phyloP scores from a whole-genome alignment of 2,329 filamentous ascomycete species.

The Dactylellina cionopaga region DNA sequence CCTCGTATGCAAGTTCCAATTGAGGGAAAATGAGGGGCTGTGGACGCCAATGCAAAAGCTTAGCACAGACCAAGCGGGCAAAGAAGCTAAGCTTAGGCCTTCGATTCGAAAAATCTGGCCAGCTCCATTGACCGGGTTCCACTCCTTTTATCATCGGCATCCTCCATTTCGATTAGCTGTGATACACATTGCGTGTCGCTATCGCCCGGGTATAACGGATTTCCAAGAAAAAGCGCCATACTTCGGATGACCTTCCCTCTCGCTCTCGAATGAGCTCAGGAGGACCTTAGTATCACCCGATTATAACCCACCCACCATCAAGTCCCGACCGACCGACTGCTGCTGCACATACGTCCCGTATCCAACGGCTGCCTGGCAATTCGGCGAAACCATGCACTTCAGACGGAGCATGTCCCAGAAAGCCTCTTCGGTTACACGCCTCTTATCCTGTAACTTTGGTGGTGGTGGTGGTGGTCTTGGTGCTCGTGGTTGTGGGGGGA shows the following conservation, averaged over 20 bases:
- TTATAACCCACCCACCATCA: slow-evolving; percentile 27
- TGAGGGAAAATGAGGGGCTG: not conserved
- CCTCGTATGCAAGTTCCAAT: not conserved
- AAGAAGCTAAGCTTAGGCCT: not conserved
- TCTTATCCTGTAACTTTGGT: slow-evolving; percentile 31
- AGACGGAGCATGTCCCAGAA: slow-evolving; percentile 38
- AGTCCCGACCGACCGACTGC: not conserved
- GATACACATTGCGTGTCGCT: slow-evolving; percentile 1
- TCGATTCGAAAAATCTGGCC: not conserved
- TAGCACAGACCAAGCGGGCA: not conserved
- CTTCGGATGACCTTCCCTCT: slow-evolving; percentile 27
- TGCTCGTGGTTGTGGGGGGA: slow-evolving; percentile 2
- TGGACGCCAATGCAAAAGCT: not conserved
- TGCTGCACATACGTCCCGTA: not conserved
- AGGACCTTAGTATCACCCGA: slow-evolving; percentile 43
- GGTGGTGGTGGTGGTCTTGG: slow-evolving; percentile 19
- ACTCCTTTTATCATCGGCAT: not conserved
- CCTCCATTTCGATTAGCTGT: not conserved
- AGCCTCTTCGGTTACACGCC: slow-evolving; percentile 36
- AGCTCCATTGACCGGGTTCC: not conserved
- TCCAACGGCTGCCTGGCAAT: slow-evolving; percentile 22
- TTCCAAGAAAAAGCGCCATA: not conserved
- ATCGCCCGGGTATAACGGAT: not conserved
- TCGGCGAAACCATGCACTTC: too few relatives aligned
- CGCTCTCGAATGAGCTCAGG: slow-evolving; percentile 40